These are phyloP conservation scores for Mycena galopus DNA, from an alignment of 768 basidiomycete genomes.

Conservation along the genomic window DNA sequence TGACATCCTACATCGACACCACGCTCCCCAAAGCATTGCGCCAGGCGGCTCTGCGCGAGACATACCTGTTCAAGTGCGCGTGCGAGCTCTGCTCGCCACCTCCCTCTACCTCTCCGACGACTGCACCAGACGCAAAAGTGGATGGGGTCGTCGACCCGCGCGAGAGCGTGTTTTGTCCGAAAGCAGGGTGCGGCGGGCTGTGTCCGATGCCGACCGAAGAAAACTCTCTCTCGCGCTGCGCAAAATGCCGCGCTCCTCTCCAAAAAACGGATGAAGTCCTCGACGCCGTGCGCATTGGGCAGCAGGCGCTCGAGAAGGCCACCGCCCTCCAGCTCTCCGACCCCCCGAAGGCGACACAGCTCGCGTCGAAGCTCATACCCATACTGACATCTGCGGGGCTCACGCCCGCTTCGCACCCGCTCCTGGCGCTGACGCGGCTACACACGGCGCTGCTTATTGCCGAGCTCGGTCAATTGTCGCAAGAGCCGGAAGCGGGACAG, in stretches of 20 bases:
- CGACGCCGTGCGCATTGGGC: constrained; percentile 76
- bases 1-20: constrained; percentile 89
- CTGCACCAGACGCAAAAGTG: too few relatives aligned
- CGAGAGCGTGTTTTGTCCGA: constrained; percentile 77
- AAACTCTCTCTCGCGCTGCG: constrained; percentile 61
- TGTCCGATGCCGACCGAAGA: constrained; percentile 76
- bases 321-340: constrained; percentile 72
- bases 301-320: constrained; percentile 84
- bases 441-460: constrained; percentile 76
- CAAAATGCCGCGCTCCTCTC: constrained; percentile 64
- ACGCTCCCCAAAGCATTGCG: constrained; percentile 73
- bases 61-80: constrained; percentile 83
- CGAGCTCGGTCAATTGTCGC: too few relatives aligned
- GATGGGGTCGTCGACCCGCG: constrained; percentile 75
- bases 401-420: constrained; percentile 79
- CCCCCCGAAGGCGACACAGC: constrained; percentile 64
- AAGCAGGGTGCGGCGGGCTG: constrained; percentile 72
- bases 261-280: constrained; percentile 65
- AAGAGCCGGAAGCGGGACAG: too few relatives aligned
- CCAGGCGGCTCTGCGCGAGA: constrained; percentile 69
- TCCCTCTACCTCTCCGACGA: too few relatives aligned
- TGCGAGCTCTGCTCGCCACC: constrained; percentile 69
- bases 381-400: constrained; percentile 71
- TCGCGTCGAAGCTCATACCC: constrained; percentile 75
- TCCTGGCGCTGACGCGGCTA: constrained; percentile 80